These are phyloP conservation scores for Anisodus tanguticus DNA, from an alignment of 257 asterid species.

Conservation along the genomic window DNA sequence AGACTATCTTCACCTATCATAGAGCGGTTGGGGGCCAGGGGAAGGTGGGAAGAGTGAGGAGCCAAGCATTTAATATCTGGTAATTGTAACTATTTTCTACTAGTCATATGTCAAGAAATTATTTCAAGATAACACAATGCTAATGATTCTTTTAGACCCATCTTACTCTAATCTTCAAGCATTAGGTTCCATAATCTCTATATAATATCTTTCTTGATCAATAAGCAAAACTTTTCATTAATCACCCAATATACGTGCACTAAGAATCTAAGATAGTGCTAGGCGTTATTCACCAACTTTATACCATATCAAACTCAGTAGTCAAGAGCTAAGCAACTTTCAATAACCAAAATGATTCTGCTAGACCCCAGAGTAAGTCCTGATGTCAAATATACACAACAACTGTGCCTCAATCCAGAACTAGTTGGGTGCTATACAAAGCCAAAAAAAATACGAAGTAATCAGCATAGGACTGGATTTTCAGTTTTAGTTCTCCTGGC, in stretches of 20 bases:
- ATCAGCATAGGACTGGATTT: conserved; percentile 7
- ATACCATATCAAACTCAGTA: not conserved
- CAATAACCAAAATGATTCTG: not conserved
- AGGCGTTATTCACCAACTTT: not conserved
- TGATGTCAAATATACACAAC: not conserved
- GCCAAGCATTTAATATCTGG: conserved; percentile 8
- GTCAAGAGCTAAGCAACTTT: not conserved
- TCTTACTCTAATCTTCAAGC: conserved; percentile 8
- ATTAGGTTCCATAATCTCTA: not conserved
- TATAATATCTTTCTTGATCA: not conserved
- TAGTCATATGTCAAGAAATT: not conserved
- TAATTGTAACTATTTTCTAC: not conserved
- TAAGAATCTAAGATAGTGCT: conserved; percentile 4
- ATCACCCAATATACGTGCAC: not conserved
- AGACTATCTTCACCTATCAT: not conserved
- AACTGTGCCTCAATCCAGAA: not conserved
- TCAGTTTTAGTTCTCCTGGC: not conserved
- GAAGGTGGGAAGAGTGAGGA: not conserved
- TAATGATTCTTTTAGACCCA: conserved; percentile 16
- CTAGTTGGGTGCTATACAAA: not conserved
- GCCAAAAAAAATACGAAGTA: not conserved
- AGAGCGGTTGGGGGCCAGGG: not conserved
- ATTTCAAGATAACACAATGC: not conserved
- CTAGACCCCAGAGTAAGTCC: not conserved
- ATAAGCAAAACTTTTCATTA: not conserved